These are phyloP conservation scores for Fusarium algeriense DNA, from an alignment of 2,329 filamentous ascomycete species.

Conservation along the genomic window DNA sequence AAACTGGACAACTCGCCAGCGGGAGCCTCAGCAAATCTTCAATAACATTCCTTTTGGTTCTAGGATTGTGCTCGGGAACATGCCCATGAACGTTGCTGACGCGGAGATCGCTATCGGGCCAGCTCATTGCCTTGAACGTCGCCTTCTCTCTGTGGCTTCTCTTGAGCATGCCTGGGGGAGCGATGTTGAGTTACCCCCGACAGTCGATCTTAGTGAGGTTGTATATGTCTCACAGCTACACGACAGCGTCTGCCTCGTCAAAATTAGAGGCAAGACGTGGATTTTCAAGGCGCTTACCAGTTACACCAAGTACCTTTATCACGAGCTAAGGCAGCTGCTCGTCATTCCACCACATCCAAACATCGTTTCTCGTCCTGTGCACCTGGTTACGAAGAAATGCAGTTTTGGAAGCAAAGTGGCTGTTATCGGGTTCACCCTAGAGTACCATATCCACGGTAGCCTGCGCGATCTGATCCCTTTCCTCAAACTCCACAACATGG, in stretches of 20 bases:
- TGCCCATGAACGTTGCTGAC: slow-evolving; percentile 61
- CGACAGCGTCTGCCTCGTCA: slow-evolving; percentile 70
- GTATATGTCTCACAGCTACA: slow-evolving; percentile 66
- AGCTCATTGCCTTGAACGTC: slow-evolving; percentile 66
- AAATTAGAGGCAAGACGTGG: slow-evolving; percentile 56
- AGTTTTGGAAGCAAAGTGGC: slow-evolving; percentile 67
- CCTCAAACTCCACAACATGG: slow-evolving; percentile 59
- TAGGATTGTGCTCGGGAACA: slow-evolving; percentile 65
- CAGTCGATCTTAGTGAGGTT: slow-evolving; percentile 64
- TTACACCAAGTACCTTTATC: slow-evolving; percentile 70
- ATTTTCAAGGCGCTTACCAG: slow-evolving; percentile 71
- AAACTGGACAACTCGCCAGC: slow-evolving; percentile 58
- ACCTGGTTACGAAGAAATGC: slow-evolving; percentile 68
- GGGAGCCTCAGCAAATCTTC: slow-evolving; percentile 55
- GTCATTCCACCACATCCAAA: slow-evolving; percentile 64
- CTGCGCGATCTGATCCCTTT: slow-evolving; percentile 67
- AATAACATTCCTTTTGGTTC: slow-evolving; percentile 67
- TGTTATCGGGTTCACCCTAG: slow-evolving; percentile 68
- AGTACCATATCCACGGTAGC: slow-evolving; percentile 66
- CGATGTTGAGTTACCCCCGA: slow-evolving; percentile 57
- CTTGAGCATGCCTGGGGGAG: slow-evolving; percentile 60
- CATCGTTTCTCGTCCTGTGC: slow-evolving; percentile 64
- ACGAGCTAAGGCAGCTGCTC: slow-evolving; percentile 69
- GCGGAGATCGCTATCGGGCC: slow-evolving; percentile 61
- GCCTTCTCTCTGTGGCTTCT: slow-evolving; percentile 59